Percentiles rank a stretch among this genome's conserved stretches.
Conservation (phyloP, 2,329 filamentous ascomycete genomes). For the Aspergillus oerlinghausenensis region DNA sequence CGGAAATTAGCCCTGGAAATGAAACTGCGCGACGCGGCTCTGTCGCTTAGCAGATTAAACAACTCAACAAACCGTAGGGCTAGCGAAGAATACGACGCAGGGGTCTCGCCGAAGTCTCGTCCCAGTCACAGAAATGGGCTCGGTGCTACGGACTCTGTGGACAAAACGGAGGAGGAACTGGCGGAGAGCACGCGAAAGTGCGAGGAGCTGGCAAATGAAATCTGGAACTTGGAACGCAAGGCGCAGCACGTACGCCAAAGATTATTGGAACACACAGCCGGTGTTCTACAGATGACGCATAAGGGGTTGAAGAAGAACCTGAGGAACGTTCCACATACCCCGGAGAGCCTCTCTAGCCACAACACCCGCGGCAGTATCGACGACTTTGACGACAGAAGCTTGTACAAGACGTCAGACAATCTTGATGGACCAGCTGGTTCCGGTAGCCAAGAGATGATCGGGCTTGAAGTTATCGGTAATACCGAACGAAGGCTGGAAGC, state of each 20-base stretch:
- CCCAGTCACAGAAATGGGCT: constrained; percentile 51
- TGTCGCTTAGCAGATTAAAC: constrained; percentile 78
- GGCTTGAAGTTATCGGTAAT: constrained; percentile 51
- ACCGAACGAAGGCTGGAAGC: constrained; percentile 64
- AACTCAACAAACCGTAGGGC: constrained; percentile 55
- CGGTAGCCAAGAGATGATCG: constrained; percentile 20
- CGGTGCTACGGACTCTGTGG: constrained; percentile 37
- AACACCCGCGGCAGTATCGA: constrained; percentile 50
- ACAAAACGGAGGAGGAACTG: constrained; percentile 68
- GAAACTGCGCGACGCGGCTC: constrained; percentile 90
- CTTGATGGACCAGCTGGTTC: constrained; percentile 47
- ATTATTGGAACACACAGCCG: constrained; percentile 84
- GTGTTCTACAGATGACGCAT: constrained; percentile 86
- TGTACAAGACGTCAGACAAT: constrained; percentile 66
- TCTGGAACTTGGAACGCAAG: constrained; percentile 74
- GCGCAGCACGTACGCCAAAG: constrained; percentile 69
- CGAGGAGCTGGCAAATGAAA: constrained; percentile 74
- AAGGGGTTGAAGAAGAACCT: constrained; percentile 62
- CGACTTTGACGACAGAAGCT: constrained; percentile 71
- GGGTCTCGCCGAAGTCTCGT: constrained; percentile 44
- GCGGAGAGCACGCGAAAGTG: constrained; percentile 72
- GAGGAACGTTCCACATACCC: constrained; percentile 61
- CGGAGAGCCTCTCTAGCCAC: constrained; percentile 67
- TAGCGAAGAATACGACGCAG: constrained; percentile 37
- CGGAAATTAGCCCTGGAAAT: constrained; percentile 83